Conservation (phyloP, 345 rosid genomes). For the Kernera saxatilis region DNA sequence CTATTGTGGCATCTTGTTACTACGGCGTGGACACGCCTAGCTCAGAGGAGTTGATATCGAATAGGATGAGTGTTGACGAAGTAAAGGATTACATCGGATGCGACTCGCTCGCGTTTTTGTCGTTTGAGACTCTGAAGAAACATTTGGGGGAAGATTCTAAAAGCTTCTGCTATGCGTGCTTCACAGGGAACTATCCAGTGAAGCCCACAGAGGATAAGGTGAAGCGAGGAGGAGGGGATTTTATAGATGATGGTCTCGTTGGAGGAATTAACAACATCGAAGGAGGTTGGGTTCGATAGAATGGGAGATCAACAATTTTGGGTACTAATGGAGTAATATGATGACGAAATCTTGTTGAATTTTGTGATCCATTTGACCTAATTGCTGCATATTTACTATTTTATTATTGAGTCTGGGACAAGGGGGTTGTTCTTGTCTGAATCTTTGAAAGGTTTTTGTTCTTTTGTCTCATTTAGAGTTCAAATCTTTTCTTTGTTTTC, state of each 20-base stretch:
- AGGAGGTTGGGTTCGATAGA: slow-evolving; percentile 70
- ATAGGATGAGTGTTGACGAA: slow-evolving; percentile 81
- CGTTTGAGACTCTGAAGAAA: slow-evolving; percentile 59
- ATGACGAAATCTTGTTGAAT: slow-evolving; percentile 27
- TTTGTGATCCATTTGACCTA: slow-evolving; percentile 25
- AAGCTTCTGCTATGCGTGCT: slow-evolving; percentile 81
- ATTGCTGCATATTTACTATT: not conserved
- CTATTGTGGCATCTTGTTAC: slow-evolving; percentile 73
- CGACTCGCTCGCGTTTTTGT: slow-evolving; percentile 80
- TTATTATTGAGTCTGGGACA: not conserved
- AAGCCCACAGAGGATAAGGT: slow-evolving; percentile 71
- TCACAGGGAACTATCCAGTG: slow-evolving; percentile 83
- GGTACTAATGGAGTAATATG: slow-evolving; percentile 29
- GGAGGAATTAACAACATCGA: slow-evolving; percentile 73
- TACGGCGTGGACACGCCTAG: slow-evolving; percentile 96
- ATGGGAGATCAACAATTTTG: slow-evolving; percentile 7
- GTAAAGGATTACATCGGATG: slow-evolving; percentile 65
- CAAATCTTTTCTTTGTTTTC: not conserved
- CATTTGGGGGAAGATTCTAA: slow-evolving; percentile 48
- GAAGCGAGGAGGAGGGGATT: slow-evolving; percentile 79
- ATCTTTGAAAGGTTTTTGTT: slow-evolving; percentile 6
- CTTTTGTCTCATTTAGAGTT: not conserved
- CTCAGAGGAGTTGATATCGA: slow-evolving; percentile 85
- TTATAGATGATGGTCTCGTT: slow-evolving; percentile 74
- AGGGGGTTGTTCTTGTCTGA: slow-evolving; percentile 22